Base-by-base conservation (phyloP, 495 filamentous ascomycete genomes). In the Wilcoxina mikolae region DNA sequence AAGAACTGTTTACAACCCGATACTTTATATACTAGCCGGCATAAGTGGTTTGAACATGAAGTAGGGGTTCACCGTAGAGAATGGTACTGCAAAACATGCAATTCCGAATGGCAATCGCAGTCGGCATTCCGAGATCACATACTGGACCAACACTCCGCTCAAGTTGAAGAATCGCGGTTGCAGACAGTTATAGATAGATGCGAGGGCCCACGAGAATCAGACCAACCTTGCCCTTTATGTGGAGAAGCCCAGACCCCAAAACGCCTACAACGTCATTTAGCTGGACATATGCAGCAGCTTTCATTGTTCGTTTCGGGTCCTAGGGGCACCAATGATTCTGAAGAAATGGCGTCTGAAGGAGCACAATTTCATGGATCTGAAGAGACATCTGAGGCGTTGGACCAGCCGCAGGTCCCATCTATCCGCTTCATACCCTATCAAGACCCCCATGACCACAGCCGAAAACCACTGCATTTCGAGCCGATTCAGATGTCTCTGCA, bases 221-320 rank as follows among this genome's bases (percentile, higher is more conserved):
- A 48, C 31, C 20, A 60, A 1, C 26, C 28, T 9, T 26, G 53
- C 12, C 56, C 53, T 35, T 1, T 17, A 2, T 60, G 58, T 25
- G 58, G 59, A 27, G 10, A 25, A n/a, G 45, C 43, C n/a, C 23
- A 0, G 17, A 43, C 46, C 46, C 4, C 2, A 26, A 7, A 12
- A 9, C 39, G 10, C 3, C 51, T 64, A 11, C 31, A 43, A 24
- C 54, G 60, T 12, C 59, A 64, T 31, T 28, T 64, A n/a, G 55
- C 48, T 20, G 51, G 22, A 5, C 60, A 64, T 56, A 55, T 64
- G 55, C 59, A 64, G 31, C 59, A 64, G 31, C 31, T 64, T 5
- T 50, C 60, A 1, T 20, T 64, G 7, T 64, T 64, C 20, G 47
- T 51, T n/a, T 38, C n/a, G 31, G n/a, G 31, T 7, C n/a, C 31